Base-by-base conservation (phyloP, 106 monocot species). In the Dactylorhiza incarnata region DNA sequence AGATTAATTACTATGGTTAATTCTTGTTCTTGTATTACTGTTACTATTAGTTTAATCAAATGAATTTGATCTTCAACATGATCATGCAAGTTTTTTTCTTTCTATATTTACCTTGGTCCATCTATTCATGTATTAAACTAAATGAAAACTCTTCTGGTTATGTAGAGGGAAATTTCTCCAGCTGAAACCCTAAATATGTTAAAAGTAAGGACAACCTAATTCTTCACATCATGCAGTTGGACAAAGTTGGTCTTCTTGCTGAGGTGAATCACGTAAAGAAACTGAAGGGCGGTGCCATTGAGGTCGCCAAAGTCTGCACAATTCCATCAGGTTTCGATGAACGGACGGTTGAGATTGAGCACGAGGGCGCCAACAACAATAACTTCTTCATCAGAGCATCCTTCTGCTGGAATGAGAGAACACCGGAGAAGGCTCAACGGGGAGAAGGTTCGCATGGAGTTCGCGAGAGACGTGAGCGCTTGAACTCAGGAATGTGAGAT, bases 331-430 rank as follows among this genome's bases (percentile, higher is more conserved):
- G 89, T 51, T 29, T 56, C 0, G 89, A 97, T 79, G 93, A 91
- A 80, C 84, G 87, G 52, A 78, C 43, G n/a, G 87, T 89, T 13
- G 89, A 88, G 76, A 71, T 77, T 22, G 68, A 71, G n/a, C 17
- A 12, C 62, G 77, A 48, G 13, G 53, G 78, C 65, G 75, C 53
- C 19, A 55, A 49, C 55, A 81, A 54, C 68, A 58, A 15, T 17
- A 68, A 25, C 51, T 82, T 82, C 50, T 75, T 77, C 1, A 72
- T 93, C 73, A 87, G 72, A 77, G 93, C 87, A 65, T 83, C 93
- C 37, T 82, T 93, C 44, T 87, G 85, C 73, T 97, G 89, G 44
- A 89, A 89, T 51, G 91, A 97, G n/a, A n/a, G n/a, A n/a, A n/a
- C n/a, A n/a, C n/a, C n/a, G n/a, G n/a, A n/a, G n/a, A n/a, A n/a